phyloP scores from a whole-genome alignment of 2,329 filamentous ascomycete genomes.

The Paracamarosporium sp. region DNA sequence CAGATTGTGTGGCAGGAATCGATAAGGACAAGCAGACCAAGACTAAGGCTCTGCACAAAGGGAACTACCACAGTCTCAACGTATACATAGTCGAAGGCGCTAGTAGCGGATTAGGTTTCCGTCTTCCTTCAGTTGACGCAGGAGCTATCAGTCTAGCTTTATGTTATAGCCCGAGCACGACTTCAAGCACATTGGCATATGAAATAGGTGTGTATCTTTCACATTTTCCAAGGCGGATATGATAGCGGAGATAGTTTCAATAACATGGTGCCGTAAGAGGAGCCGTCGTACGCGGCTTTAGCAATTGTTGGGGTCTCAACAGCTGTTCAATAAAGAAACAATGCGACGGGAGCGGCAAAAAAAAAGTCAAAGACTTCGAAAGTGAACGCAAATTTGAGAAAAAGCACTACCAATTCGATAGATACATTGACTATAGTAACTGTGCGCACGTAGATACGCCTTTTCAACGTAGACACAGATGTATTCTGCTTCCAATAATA shows the following conservation, averaged over 20 bases:
- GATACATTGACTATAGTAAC: slow-evolving; percentile 24
- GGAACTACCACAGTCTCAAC: slow-evolving; percentile 60
- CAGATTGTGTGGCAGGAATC: slow-evolving; percentile 20
- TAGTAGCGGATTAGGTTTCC: slow-evolving; percentile 50
- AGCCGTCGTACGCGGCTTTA: slow-evolving; percentile 16
- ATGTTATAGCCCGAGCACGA: slow-evolving; percentile 6
- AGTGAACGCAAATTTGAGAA: background rate
- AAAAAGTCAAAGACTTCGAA: slow-evolving; percentile 24
- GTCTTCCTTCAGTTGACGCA: slow-evolving; percentile 6
- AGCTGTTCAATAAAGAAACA: slow-evolving; percentile 14
- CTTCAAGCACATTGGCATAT: slow-evolving; percentile 15
- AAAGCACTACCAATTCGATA: background rate
- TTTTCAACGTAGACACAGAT: slow-evolving; percentile 22
- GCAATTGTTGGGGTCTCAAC: slow-evolving; percentile 15
- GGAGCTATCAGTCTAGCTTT: slow-evolving; percentile 14
- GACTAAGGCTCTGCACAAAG: slow-evolving; percentile 60
- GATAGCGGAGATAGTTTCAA: slow-evolving; percentile 27
- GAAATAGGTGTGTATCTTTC: slow-evolving; percentile 36
- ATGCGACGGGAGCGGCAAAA: slow-evolving; percentile 10
- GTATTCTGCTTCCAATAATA: background rate
- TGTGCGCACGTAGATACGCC: slow-evolving; percentile 21
- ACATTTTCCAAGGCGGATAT: slow-evolving; percentile 36
- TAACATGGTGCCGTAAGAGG: slow-evolving; percentile 33
- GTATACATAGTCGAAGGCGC: slow-evolving; percentile 60
- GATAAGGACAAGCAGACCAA: slow-evolving; percentile 13